phyloP scores from a whole-genome alignment of 192 early-diverging fungal species.

The Phycomyces nitens region DNA sequence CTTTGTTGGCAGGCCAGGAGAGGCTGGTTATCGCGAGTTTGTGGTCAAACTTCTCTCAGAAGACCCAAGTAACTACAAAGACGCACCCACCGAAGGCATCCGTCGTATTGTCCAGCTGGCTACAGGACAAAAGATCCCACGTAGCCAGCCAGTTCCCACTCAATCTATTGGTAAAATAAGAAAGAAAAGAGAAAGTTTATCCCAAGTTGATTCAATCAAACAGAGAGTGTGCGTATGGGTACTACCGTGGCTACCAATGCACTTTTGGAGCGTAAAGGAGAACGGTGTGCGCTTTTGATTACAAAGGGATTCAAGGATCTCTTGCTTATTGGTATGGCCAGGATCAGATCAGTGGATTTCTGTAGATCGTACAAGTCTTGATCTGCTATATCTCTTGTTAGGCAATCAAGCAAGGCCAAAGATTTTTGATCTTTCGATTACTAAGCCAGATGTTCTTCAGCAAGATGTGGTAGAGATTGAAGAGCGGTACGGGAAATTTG shows the following conservation, averaged over 20 bases:
- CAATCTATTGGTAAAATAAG: slow-evolving; percentile 51
- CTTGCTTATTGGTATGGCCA: slow-evolving; percentile 50
- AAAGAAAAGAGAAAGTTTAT: slow-evolving; percentile 2
- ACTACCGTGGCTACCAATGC: slow-evolving; percentile 98
- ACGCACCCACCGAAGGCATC: slow-evolving; percentile 95
- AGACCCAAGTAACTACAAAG: slow-evolving; percentile 85
- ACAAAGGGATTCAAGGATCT: slow-evolving; percentile 90
- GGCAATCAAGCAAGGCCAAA: slow-evolving; percentile 91
- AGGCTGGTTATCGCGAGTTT: slow-evolving; percentile 49
- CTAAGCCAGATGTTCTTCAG: slow-evolving; percentile 85
- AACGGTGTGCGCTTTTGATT: slow-evolving; percentile 82
- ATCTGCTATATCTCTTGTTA: slow-evolving; percentile 1
- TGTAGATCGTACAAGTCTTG: neutral
- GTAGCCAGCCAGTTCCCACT: slow-evolving; percentile 70
- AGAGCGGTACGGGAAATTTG: slow-evolving; percentile 59
- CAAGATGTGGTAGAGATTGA: slow-evolving; percentile 76
- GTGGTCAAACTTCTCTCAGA: slow-evolving; percentile 91
- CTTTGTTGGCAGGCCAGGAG: slow-evolving; percentile 55
- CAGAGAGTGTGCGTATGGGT: slow-evolving; percentile 80
- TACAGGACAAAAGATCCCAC: slow-evolving; percentile 66
- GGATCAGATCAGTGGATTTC: neutral
- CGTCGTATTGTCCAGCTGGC: slow-evolving; percentile 79
- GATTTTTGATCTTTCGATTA: slow-evolving; percentile 91
- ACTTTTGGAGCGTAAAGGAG: slow-evolving; percentile 82
- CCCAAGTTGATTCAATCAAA: neutral